Conservation (phyloP, 129 eudicot genomes). For the Artemisia tridentata region DNA sequence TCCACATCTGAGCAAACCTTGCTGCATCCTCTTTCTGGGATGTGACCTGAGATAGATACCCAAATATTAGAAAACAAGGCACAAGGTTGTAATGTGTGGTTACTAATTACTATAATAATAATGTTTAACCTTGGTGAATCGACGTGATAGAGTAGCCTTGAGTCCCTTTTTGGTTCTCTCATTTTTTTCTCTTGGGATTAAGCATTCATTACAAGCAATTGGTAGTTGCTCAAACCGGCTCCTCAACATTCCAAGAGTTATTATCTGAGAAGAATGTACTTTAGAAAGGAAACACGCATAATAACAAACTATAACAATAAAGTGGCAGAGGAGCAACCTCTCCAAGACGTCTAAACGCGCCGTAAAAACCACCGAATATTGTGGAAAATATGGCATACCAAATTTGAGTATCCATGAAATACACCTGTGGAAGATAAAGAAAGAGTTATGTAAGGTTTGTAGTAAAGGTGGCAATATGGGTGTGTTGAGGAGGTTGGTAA, state of each 20-base stretch:
- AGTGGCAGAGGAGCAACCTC: conserved; percentile 52
- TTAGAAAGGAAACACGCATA: neutral
- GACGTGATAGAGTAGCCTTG: conserved; percentile 70
- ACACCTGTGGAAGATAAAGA: conserved; percentile 50
- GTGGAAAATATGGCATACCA: conserved; percentile 99
- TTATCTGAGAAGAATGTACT: conserved; percentile 49
- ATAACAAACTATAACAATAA: neutral
- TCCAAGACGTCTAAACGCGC: conserved; percentile 95
- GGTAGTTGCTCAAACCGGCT: conserved; percentile 76
- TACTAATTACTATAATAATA: conserved; percentile 5
- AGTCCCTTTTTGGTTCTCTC: conserved; percentile 75
- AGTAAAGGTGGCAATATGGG: neutral
- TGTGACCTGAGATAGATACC: conserved; percentile 41
- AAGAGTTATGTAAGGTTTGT: neutral
- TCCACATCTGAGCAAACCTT: conserved; percentile 92
- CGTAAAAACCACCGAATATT: conserved; percentile 86
- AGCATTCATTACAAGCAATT: conserved; percentile 63
- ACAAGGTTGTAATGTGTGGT: conserved; percentile 7
- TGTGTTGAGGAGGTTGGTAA: neutral
- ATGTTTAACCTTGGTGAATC: conserved; percentile 52
- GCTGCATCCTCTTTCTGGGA: conserved; percentile 67
- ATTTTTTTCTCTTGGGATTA: conserved; percentile 64
- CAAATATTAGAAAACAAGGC: conserved; percentile 6
- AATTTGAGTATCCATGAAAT: conserved; percentile 94
- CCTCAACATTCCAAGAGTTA: conserved; percentile 84